Evolutionary conservation across 2,329 filamentous ascomycete genomes (phyloP), one percentile per base, ranked within the genome.

Genomic region (Colletotrichum aenigma): DNA sequence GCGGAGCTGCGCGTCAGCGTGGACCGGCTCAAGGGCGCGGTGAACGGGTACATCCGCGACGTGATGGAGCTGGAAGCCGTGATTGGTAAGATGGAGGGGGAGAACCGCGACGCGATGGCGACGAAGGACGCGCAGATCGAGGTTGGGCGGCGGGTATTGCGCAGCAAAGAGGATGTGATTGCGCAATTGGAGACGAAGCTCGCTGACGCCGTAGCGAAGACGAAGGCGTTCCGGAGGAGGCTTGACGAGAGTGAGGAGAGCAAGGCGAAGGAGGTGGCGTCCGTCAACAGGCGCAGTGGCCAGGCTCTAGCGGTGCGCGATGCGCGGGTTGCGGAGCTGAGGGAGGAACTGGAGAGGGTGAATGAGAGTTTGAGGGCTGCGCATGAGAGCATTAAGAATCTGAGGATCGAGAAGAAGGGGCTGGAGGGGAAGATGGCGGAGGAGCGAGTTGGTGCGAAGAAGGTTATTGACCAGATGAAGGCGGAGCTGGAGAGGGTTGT

Each of bases 41-140:
- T 90, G 0, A 87, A 88, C 24, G 85, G 86, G 2, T 93, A 93
- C 79, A 81, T 87, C 10, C 85, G 87, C 6, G 91, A 93, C 75
- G 85, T 92, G 0, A 79, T 81, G 0, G 88, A 90, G 79, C 85
- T 93, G 0, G 90, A 93, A 81, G 79, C 74, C 2, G 84, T 91
- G 1, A 88, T 91, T 24, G 83, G 86, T 75, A 80, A 83, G 6
- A 82, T 92, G 71, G 90, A 93, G 76, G 77, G 71, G 2, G 84
- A 87, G 48, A 81, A 83, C 6, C 80, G 81, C 1, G 81, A 82
- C 2, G 81, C 82, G 0, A 77, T 81, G 4, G 81, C 83, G 3
- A 79, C 80, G 10, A 81, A 85, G 16, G 79, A 81, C n/a, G 80
- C 84, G 0, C 82, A 85, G 15, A 72, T 83, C 2, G 84, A 86